Evolutionary conservation across 495 filamentous ascomycete species (phyloP).

Genomic region (Choiromyces venosus): DNA sequence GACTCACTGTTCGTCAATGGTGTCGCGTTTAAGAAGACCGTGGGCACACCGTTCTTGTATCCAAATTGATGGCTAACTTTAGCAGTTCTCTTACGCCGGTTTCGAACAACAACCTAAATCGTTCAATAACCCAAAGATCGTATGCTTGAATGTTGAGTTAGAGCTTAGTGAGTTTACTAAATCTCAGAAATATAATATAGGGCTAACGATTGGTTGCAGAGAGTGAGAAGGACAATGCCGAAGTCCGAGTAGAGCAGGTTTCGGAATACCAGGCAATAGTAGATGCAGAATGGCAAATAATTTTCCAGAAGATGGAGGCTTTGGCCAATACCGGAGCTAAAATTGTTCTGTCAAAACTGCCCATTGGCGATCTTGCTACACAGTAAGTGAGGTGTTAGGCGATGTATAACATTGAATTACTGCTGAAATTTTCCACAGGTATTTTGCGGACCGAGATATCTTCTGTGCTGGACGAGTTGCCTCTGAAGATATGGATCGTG

Average conservation of each 20-base stretch:
- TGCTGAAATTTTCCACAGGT: constrained; percentile 47
- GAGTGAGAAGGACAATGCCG: constrained; percentile 97
- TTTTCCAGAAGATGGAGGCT: constrained; percentile 97
- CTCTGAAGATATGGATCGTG: constrained; percentile 90
- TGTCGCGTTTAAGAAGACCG: constrained; percentile 97
- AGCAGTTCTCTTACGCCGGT: constrained; percentile 83
- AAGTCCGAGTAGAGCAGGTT: constrained; percentile 95
- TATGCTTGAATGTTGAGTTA: constrained; percentile 94
- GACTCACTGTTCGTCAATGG: constrained; percentile 97
- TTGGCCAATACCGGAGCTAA: constrained; percentile 87
- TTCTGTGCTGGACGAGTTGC: constrained; percentile 96
- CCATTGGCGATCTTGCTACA: constrained; percentile 94
- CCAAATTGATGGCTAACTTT: constrained; percentile 9
- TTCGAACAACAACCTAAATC: constrained; percentile 98
- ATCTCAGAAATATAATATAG: not conserved
- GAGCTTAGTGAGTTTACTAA: constrained; percentile 58
- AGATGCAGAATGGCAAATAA: constrained; percentile 99
- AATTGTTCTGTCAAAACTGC: constrained; percentile 93
- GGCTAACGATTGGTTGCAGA: constrained; percentile 44
- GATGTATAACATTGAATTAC: not conserved
- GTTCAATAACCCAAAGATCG: constrained; percentile 87
- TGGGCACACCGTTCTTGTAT: not conserved
- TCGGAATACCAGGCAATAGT: constrained; percentile 99
- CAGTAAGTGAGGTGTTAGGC: constrained; percentile 54
- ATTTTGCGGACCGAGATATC: constrained; percentile 95